phyloP scores from a whole-genome alignment of 2,329 filamentous ascomycete species.

The Epichloe bromicola region DNA sequence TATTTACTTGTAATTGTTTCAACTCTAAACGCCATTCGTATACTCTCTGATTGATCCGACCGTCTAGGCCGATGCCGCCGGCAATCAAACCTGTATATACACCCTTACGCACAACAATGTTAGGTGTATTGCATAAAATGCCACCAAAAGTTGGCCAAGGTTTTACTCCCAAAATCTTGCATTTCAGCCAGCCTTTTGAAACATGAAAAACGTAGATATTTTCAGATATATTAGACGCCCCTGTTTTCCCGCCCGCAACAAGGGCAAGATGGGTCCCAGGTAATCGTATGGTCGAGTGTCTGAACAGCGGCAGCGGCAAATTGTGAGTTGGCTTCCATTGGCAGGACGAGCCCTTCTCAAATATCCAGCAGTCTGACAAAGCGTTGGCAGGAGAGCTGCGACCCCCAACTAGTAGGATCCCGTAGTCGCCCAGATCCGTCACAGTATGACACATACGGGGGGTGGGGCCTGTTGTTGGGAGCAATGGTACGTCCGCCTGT shows the following conservation, averaged over 20 bases:
- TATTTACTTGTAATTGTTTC: background rate
- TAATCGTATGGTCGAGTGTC: slow-evolving; percentile 53
- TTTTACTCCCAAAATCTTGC: slow-evolving; percentile 20
- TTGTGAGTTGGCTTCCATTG: slow-evolving; percentile 52
- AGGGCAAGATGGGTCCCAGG: slow-evolving; percentile 38
- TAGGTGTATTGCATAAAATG: slow-evolving; percentile 19
- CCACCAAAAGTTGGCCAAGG: slow-evolving; percentile 32
- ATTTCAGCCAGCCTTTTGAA: slow-evolving; percentile 32
- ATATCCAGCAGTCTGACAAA: slow-evolving; percentile 64
- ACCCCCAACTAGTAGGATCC: slow-evolving; percentile 60
- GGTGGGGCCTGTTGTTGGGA: slow-evolving; percentile 18
- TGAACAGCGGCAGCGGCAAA: slow-evolving; percentile 59
- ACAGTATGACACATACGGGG: slow-evolving; percentile 63
- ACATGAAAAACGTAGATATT: slow-evolving; percentile 41
- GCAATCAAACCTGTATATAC: slow-evolving; percentile 47
- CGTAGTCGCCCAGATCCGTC: slow-evolving; percentile 46
- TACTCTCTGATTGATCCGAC: slow-evolving; percentile 46
- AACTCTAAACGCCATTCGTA: slow-evolving; percentile 43
- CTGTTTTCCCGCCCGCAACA: slow-evolving; percentile 48
- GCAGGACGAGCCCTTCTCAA: slow-evolving; percentile 33
- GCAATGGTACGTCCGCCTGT: slow-evolving; percentile 11
- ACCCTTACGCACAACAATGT: slow-evolving; percentile 12
- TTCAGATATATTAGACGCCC: slow-evolving; percentile 31
- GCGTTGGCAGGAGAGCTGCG: slow-evolving; percentile 61
- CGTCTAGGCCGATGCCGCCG: slow-evolving; percentile 58